Evolutionary conservation across 495 filamentous ascomycete species (phyloP).

Genomic region (Penicillium argentinense): DNA sequence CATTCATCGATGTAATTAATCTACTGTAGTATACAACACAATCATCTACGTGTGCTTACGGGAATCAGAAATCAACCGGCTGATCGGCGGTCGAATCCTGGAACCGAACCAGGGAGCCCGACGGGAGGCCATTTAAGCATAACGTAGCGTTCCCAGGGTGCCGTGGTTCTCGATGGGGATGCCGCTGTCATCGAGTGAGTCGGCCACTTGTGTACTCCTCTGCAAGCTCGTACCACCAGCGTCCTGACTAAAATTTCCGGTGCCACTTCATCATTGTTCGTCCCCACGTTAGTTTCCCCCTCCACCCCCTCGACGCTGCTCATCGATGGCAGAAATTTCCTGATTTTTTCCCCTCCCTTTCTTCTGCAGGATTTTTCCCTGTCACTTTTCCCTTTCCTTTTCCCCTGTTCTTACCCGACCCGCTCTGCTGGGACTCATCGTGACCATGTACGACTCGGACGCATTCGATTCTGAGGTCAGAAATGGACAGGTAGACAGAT

Average conservation of each 20-base stretch:
- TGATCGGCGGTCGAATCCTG: conserved; percentile 9
- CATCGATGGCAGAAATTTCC: conserved; percentile 6
- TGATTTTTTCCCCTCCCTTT: conserved; percentile 4
- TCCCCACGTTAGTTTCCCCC: conserved; percentile 16
- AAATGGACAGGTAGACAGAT: background rate
- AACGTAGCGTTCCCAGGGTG: conserved; percentile 21
- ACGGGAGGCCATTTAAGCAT: conserved; percentile 18
- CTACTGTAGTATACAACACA: background rate
- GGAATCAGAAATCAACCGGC: background rate
- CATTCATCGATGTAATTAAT: background rate
- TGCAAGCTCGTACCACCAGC: too few relatives aligned
- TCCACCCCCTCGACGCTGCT: too few relatives aligned
- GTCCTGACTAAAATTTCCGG: conserved; percentile 7
- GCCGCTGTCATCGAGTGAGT: conserved; percentile 29
- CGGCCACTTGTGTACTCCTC: too few relatives aligned
- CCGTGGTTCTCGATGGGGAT: conserved; percentile 17
- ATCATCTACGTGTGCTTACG: background rate
- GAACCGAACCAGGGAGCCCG: conserved; percentile 2
- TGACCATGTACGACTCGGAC: too few relatives aligned
- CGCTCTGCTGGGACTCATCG: background rate
- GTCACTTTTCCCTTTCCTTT: background rate
- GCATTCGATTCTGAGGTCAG: background rate
- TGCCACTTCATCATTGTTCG: conserved; percentile 16
- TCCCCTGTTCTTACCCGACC: background rate
- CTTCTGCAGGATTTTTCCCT: background rate